Evolutionary conservation across 1,139 yeast species (phyloP).

Genomic region (Candida smagusa): DNA sequence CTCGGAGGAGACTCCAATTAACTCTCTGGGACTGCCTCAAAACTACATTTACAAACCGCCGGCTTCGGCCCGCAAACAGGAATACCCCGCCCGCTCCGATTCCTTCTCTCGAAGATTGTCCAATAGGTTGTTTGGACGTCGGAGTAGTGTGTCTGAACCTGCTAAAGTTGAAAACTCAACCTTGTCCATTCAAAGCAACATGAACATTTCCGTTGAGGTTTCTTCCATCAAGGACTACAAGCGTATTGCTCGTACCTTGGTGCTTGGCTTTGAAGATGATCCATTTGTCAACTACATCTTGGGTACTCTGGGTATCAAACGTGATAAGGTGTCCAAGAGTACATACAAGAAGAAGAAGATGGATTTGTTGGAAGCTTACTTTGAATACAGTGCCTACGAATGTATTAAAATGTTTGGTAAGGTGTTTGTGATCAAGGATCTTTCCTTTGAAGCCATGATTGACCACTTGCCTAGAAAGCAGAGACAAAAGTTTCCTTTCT

Average conservation of each 20-base stretch:
- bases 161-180: slow-evolving; percentile 1
- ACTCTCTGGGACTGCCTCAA: slow-evolving; percentile 13
- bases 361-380: slow-evolving; percentile 35
- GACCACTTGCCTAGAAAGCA: slow-evolving; percentile 21
- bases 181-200: slow-evolving; percentile 15
- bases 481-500: slow-evolving; percentile 22
- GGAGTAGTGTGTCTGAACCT: slow-evolving; percentile 2
- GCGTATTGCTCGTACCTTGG: slow-evolving; percentile 38
- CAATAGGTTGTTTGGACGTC: slow-evolving; percentile 2
- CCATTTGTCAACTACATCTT: slow-evolving; percentile 41
- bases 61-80: background rate
- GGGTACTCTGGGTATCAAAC: slow-evolving; percentile 26
- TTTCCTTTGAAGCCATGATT: slow-evolving; percentile 24
- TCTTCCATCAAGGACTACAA: slow-evolving; percentile 34
- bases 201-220: slow-evolving; percentile 29
- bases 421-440: slow-evolving; percentile 33
- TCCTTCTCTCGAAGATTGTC: slow-evolving; percentile 3
- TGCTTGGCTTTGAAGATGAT: slow-evolving; percentile 37
- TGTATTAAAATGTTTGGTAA: slow-evolving; percentile 32
- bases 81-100: background rate
- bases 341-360: slow-evolving; percentile 25
- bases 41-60: slow-evolving; percentile 2
- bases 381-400: slow-evolving; percentile 36
- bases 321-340: slow-evolving; percentile 14
- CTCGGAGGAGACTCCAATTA: slow-evolving; percentile 1